Evolutionary conservation across 352 stramenopile genomes (phyloP).

Genomic region (Phytophthora pluvialis): DNA sequence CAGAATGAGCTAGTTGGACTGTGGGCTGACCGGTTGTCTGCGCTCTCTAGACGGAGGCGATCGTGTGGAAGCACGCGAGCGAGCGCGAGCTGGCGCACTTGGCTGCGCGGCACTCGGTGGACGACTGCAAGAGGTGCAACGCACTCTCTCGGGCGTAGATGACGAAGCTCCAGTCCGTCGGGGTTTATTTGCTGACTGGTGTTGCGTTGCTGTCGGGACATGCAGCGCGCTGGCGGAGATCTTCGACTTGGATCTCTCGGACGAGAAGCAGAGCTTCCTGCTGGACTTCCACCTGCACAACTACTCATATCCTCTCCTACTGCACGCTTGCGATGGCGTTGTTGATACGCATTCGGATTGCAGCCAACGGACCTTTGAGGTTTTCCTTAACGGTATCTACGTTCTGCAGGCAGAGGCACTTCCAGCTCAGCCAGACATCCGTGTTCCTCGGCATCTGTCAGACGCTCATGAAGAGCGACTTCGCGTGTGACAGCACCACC

Average conservation of each 20-base stretch:
- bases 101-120: constrained; percentile 45
- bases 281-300: constrained; percentile 66
- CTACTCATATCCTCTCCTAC: constrained; percentile 66
- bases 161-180: background rate
- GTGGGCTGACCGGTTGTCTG: constrained; percentile 17
- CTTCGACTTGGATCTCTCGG: constrained; percentile 48
- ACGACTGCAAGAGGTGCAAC: constrained; percentile 64
- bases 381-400: constrained; percentile 42
- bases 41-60: constrained; percentile 48
- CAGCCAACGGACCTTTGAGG: background rate
- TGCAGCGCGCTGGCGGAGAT: constrained; percentile 54
- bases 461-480: constrained; percentile 67
- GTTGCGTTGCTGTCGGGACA: constrained; percentile 7
- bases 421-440: constrained; percentile 62
- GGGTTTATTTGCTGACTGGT: background rate
- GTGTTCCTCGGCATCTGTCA: constrained; percentile 75
- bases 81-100: constrained; percentile 49
- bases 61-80: constrained; percentile 65
- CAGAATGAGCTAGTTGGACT: background rate
- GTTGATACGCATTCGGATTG: background rate
- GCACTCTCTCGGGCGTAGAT: background rate
- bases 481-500: constrained; percentile 48
- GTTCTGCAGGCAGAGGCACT: constrained; percentile 72
- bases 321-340: background rate
- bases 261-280: constrained; percentile 54